Base-by-base conservation (phyloP, 2,329 filamentous ascomycete species). In the Cordyceps javanica region DNA sequence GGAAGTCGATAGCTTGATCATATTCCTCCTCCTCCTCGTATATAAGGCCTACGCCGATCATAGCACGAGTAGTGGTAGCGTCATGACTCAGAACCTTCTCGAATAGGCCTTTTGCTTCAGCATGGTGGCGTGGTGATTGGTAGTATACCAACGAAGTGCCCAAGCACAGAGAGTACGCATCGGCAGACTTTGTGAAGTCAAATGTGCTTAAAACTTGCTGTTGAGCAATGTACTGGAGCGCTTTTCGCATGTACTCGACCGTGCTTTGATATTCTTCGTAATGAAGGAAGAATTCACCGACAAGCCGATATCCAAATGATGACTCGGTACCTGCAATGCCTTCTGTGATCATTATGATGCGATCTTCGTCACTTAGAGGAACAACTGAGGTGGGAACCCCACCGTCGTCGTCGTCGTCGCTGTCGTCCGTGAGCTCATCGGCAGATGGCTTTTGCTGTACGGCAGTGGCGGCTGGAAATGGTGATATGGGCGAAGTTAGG, bases 11-110 rank as follows among this genome's bases (percentile, higher is more conserved):
- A 0, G 95, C 94, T 65, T 90, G 81, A 48, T 82, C 78, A 65
- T 90, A 97, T 61, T 97, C 89, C 66, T 96, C 88, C 62, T 96
- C 91, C 65, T 97, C 94, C 70, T 97, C 91, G 48, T 92, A 87
- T 41, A 99, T 93, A 25, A 97, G 74, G 1, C 94, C 95, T 34
- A 97, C 85, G 0, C 94, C 94, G 46, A 97, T 89, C 60, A 99
- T 77, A 2, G 92, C 92, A 30, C 85, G 76, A 0, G 91, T 95
- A 0, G 89, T 92, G 3, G 82, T 83, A 2, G 86, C 81, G 58
- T 95, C 91, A 26, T 88, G 83, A 49, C 83, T 77, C 1, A 99
- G 78, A 5, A 97, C 89, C 30, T 82, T 82, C 64, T 96, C 86
- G 64, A 99, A 97, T 0, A 97, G 78, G n/a, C 73, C 72, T 68